phyloP scores from a whole-genome alignment of 805 yeast species.

The Candida saitoana region DNA sequence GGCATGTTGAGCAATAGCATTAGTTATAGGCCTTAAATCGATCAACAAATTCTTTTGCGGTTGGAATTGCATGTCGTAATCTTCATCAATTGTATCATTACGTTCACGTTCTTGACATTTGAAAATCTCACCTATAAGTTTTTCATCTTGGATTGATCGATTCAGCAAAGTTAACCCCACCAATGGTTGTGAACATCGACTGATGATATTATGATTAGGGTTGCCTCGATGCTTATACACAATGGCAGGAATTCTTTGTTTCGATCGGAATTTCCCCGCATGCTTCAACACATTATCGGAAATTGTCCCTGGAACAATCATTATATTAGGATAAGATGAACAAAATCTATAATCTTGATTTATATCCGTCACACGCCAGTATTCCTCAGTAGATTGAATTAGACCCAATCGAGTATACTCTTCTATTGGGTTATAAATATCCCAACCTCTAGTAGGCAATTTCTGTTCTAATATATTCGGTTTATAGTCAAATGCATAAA shows the following conservation, averaged over 20 bases:
- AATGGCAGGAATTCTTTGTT: conserved; percentile 76
- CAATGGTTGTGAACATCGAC: conserved; percentile 89
- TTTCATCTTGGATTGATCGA: conserved; percentile 89
- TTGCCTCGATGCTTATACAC: conserved; percentile 61
- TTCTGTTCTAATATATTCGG: conserved; percentile 68
- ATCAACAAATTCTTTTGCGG: conserved; percentile 62
- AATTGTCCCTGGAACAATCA: conserved; percentile 71
- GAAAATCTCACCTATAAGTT: conserved; percentile 69
- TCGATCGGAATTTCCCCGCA: conserved; percentile 83
- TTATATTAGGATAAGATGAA: conserved; percentile 64
- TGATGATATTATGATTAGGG: conserved; percentile 63
- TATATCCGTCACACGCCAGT: conserved; percentile 69
- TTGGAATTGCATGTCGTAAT: conserved; percentile 25
- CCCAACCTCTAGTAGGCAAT: conserved; percentile 60
- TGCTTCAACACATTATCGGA: conserved; percentile 81
- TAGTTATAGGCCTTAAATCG: conserved; percentile 89
- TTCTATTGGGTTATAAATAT: conserved; percentile 50
- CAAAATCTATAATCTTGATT: conserved; percentile 66
- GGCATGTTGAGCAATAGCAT: conserved; percentile 95
- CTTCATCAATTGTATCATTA: conserved; percentile 13
- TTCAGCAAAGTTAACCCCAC: conserved; percentile 80
- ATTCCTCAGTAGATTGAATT: conserved; percentile 17
- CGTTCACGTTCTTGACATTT: conserved; percentile 45
- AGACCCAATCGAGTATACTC: conserved; percentile 81
- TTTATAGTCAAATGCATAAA: conserved; percentile 79